These are phyloP conservation scores for Botrytis tulipae DNA, from an alignment of 2,329 filamentous ascomycete genomes.

Conservation along the genomic window DNA sequence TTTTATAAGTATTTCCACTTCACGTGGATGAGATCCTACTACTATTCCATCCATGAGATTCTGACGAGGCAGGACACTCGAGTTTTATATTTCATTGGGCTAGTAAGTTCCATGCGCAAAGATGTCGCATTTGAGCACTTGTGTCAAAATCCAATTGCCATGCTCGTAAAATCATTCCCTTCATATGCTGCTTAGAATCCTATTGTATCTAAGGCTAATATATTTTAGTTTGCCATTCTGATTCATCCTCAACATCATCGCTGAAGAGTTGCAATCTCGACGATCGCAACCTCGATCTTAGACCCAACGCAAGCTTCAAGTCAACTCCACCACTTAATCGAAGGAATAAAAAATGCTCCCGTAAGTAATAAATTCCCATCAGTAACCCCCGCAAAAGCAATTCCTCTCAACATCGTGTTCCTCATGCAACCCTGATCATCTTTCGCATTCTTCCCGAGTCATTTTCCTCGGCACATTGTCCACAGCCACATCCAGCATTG, in stretches of 20 bases:
- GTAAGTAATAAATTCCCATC: background rate
- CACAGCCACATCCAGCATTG: slow-evolving; percentile 29
- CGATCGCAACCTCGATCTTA: background rate
- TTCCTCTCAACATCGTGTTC: background rate
- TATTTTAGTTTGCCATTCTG: background rate
- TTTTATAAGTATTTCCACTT: too few relatives aligned
- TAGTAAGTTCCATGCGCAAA: too few relatives aligned
- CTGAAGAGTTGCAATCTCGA: background rate
- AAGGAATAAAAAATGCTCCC: background rate
- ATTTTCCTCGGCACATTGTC: background rate
- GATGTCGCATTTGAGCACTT: background rate
- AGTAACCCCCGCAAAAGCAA: background rate
- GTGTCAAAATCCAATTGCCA: background rate
- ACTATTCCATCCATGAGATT: too few relatives aligned
- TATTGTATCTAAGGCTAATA: too few relatives aligned
- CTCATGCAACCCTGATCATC: background rate
- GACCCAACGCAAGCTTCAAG: background rate
- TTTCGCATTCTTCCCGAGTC: background rate
- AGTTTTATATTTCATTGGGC: too few relatives aligned
- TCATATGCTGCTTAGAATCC: too few relatives aligned
- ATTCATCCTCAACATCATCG: background rate
- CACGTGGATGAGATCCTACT: too few relatives aligned
- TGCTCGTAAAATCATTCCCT: background rate
- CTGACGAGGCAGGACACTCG: too few relatives aligned
- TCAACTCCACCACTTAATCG: background rate